Evolutionary conservation across 164 flowering plant species (phyloP).

Genomic region (Nymphaea colorata): DNA sequence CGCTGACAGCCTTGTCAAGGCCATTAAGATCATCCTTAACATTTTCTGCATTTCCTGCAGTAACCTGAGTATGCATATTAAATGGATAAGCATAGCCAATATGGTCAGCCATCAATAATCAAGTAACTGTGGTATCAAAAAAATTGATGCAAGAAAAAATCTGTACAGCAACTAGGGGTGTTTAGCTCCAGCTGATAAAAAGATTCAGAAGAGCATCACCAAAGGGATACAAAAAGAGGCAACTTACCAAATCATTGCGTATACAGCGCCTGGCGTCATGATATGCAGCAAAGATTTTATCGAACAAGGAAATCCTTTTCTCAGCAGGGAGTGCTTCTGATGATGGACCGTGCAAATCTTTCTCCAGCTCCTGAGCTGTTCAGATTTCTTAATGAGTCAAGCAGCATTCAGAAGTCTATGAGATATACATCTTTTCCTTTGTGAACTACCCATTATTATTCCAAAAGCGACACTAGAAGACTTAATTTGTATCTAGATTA

Average conservation of each 20-base stretch:
- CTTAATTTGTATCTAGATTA: too few relatives aligned
- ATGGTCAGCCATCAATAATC: too few relatives aligned
- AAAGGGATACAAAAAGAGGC: background rate
- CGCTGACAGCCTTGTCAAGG: conserved; percentile 94
- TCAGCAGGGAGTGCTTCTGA: conserved; percentile 71
- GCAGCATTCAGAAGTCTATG: too few relatives aligned
- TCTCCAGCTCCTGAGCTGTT: conserved; percentile 97
- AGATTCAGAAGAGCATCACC: background rate
- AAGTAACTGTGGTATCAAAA: too few relatives aligned
- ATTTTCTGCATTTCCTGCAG: conserved; percentile 80
- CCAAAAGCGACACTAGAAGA: too few relatives aligned
- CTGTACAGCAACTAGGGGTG: background rate
- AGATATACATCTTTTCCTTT: too few relatives aligned
- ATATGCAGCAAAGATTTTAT: conserved; percentile 86
- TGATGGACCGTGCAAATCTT: conserved; percentile 51
- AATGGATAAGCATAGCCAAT: conserved; percentile 1
- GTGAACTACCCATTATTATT: too few relatives aligned
- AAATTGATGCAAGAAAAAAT: background rate
- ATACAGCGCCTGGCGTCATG: conserved; percentile 88
- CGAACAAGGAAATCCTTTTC: conserved; percentile 64
- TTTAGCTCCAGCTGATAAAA: background rate
- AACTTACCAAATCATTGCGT: conserved; percentile 79
- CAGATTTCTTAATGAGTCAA: conserved; percentile 1
- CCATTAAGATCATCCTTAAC: conserved; percentile 89
- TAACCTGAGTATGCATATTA: conserved; percentile 34